phyloP scores from a whole-genome alignment of 805 yeast genomes.

The Ogataea methanolica region DNA sequence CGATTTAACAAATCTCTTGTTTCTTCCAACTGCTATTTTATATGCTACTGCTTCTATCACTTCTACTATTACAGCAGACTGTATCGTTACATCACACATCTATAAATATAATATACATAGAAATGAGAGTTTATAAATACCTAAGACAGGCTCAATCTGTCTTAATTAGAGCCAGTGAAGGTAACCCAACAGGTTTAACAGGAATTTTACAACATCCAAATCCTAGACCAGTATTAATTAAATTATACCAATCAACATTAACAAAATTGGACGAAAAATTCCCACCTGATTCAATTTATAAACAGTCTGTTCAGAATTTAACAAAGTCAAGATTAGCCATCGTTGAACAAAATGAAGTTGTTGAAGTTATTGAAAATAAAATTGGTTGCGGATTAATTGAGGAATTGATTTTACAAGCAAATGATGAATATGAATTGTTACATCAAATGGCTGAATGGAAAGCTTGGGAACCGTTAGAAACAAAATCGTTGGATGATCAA shows the following conservation, averaged over 20 bases:
- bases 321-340: constrained; percentile 64
- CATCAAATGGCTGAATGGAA: constrained; percentile 64
- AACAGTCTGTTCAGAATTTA: constrained; percentile 66
- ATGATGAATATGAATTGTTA: constrained; percentile 70
- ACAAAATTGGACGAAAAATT: constrained; percentile 51
- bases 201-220: constrained; percentile 77
- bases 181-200: constrained; percentile 77
- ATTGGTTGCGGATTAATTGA: constrained; percentile 84
- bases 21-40: too few species aligned
- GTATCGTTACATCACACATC: too few species aligned
- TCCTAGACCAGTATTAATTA: constrained; percentile 73
- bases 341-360: constrained; percentile 58
- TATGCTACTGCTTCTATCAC: too few species aligned
- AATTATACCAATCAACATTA: constrained; percentile 68
- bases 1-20: too few species aligned
- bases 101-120: not conserved
- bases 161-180: constrained; percentile 53
- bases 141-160: constrained; percentile 40
- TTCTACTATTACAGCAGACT: too few species aligned
- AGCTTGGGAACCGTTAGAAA: constrained; percentile 77
- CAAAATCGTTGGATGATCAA: constrained; percentile 74
- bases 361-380: constrained; percentile 61
- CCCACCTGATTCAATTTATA: constrained; percentile 71
- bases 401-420: constrained; percentile 77
- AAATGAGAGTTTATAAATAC: constrained; percentile 31